A percentile compares a stretch with the other conserved stretches of the same genome.
phyloP scores from a whole-genome alignment of 23 red algal genomes.

The Pyropia yezoensis region DNA sequence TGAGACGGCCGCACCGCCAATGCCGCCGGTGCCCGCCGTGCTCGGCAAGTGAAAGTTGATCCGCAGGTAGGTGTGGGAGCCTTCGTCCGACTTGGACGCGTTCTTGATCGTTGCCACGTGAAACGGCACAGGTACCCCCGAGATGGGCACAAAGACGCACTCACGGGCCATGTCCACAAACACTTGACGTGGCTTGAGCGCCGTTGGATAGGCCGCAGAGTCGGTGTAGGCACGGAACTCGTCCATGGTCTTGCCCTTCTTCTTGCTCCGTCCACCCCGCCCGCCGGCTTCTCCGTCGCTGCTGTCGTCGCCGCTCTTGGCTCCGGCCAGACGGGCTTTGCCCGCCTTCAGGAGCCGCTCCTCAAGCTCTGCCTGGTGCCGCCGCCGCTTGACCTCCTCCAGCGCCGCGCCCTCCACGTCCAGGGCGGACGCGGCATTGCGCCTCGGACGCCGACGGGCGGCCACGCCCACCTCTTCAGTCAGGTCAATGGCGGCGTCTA shows the following conservation, averaged over 20 bases:
- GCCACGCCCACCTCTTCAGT: slow-evolving; percentile 9
- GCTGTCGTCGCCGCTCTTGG: slow-evolving; percentile 11
- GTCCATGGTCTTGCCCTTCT: slow-evolving; percentile 54
- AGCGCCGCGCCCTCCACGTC: slow-evolving; percentile 11
- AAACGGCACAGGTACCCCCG: slow-evolving; percentile 94
- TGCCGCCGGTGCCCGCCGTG: slow-evolving; percentile 19
- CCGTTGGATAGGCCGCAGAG: slow-evolving; percentile 37
- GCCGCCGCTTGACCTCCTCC: slow-evolving; percentile 57
- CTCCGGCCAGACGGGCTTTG: slow-evolving; percentile 27
- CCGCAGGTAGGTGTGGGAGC: slow-evolving; percentile 79
- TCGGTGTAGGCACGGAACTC: slow-evolving; percentile 55
- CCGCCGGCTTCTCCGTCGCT: not conserved
- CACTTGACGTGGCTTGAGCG: slow-evolving; percentile 51
- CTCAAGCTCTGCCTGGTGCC: slow-evolving; percentile 80
- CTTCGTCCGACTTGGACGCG: slow-evolving; percentile 86
- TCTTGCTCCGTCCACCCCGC: not conserved
- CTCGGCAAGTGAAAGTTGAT: slow-evolving; percentile 91
- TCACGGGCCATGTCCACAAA: slow-evolving; percentile 92
- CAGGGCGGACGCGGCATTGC: not conserved
- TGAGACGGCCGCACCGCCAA: slow-evolving; percentile 22
- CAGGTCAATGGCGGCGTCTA: slow-evolving; percentile 27
- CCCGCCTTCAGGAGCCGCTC: slow-evolving; percentile 63
- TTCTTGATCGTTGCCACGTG: slow-evolving; percentile 94
- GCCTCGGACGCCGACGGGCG: too few species aligned
- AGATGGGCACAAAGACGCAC: slow-evolving; percentile 81